Percentiles rank a stretch among this genome's conserved stretches.
phyloP scores from a whole-genome alignment of 2,329 filamentous ascomycete genomes.

The Pezicula radicicola region DNA sequence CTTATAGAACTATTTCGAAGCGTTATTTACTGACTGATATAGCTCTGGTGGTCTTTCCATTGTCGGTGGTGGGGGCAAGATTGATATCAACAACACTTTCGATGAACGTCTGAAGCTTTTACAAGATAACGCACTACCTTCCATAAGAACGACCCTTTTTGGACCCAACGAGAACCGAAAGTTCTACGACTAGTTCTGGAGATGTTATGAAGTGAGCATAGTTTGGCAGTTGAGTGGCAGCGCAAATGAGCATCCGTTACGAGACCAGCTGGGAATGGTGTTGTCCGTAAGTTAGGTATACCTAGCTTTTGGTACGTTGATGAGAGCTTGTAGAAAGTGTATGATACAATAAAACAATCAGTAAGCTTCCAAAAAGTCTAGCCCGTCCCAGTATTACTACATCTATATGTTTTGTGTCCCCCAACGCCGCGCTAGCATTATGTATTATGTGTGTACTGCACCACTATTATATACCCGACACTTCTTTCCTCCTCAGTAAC shows the following conservation, averaged over 20 bases:
- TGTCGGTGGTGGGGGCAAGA: constrained; percentile 82
- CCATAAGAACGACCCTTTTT: constrained; percentile 82
- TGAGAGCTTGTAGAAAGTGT: constrained; percentile 26
- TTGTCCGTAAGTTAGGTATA: constrained; percentile 10
- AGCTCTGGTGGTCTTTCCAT: constrained; percentile 84
- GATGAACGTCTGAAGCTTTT: constrained; percentile 86
- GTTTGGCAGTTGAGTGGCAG: neutral
- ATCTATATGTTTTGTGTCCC: neutral
- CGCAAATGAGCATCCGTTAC: constrained; percentile 8
- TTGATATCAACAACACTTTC: constrained; percentile 98
- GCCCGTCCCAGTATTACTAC: neutral
- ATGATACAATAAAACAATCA: constrained; percentile 24
- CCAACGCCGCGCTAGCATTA: neutral
- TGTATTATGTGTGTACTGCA: neutral
- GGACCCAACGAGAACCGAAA: constrained; percentile 93
- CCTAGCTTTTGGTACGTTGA: constrained; percentile 13
- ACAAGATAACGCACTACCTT: constrained; percentile 79
- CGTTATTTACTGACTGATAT: constrained; percentile 12
- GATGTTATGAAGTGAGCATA: neutral
- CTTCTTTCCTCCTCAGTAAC: neutral
- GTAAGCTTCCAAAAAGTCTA: constrained; percentile 5
- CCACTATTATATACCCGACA: no score
- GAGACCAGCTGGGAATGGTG: constrained; percentile 1
- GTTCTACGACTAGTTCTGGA: constrained; percentile 74
- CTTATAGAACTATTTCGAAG: neutral